A percentile compares a stretch with the other conserved stretches of the same genome.
phyloP scores from a whole-genome alignment of 306 rosid genomes.

The Prunus davidiana region DNA sequence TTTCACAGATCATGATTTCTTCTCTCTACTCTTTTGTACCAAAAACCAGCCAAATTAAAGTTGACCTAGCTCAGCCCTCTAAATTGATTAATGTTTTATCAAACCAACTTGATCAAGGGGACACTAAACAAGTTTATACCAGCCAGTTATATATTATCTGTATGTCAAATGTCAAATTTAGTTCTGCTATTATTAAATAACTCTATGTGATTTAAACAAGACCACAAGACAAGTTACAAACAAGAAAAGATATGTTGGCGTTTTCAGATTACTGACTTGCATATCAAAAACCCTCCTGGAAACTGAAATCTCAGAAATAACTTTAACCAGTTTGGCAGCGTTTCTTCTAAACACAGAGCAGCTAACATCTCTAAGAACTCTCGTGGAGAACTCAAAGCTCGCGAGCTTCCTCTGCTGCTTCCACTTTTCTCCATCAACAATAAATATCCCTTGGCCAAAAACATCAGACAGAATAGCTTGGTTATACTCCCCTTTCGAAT shows the following conservation, averaged over 20 bases:
- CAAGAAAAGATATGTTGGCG: no score
- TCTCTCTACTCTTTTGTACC: not conserved
- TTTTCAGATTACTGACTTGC: constrained; percentile 39
- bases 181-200: no score
- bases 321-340: constrained; percentile 49
- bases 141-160: no score
- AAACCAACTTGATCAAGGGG: not conserved
- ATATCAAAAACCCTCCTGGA: constrained; percentile 50
- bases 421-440: constrained; percentile 71
- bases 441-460: constrained; percentile 66
- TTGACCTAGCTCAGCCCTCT: not conserved
- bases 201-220: no score
- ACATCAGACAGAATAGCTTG: constrained; percentile 35
- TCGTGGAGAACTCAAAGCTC: constrained; percentile 64
- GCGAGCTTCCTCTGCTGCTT: constrained; percentile 70
- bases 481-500: not conserved
- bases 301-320: constrained; percentile 31
- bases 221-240: no score
- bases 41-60: not conserved
- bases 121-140: not conserved
- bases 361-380: constrained; percentile 68
- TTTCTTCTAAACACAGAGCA: constrained; percentile 49
- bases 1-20: no score
- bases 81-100: not conserved
- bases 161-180: no score